Conservation (phyloP, 139 green algal species). For the Raphidocelis subcapitata region DNA sequence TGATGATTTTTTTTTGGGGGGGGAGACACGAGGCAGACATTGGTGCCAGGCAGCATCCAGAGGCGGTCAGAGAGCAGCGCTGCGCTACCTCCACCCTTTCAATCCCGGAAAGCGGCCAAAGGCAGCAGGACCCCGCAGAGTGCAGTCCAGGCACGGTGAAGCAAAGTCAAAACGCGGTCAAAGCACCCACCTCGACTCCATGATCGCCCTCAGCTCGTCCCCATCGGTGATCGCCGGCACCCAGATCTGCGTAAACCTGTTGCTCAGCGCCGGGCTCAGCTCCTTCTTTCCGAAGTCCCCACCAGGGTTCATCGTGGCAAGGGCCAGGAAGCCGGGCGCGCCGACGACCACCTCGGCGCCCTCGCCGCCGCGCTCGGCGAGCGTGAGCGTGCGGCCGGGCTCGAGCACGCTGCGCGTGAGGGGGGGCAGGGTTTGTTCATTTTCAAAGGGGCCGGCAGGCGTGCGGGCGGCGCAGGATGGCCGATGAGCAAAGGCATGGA, state of each 20-base stretch:
- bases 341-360: conserved; percentile 76
- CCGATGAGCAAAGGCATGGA: too few relatives aligned
- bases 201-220: conserved; percentile 72
- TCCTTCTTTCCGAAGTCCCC: conserved; percentile 98
- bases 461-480: too few relatives aligned
- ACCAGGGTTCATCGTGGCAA: conserved; percentile 99
- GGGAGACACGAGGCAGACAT: not conserved
- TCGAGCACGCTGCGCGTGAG: conserved; percentile 89
- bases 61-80: not conserved
- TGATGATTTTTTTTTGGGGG: not conserved
- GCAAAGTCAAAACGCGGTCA: not conserved
- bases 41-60: conserved; percentile 1
- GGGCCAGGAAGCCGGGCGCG: conserved; percentile 79
- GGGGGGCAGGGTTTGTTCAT: too few relatives aligned
- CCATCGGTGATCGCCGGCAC: conserved; percentile 69
- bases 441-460: too few relatives aligned
- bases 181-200: conserved; percentile 41
- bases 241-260: conserved; percentile 92
- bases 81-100: not conserved
- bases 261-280: conserved; percentile 94
- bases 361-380: conserved; percentile 93
- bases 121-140: too few relatives aligned
- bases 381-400: conserved; percentile 81
- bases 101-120: too few relatives aligned
- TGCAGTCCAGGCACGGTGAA: too few relatives aligned